These are phyloP conservation scores for Luzula sylvatica DNA, from an alignment of 176 grass and related monocot genomes.

Conservation along the genomic window DNA sequence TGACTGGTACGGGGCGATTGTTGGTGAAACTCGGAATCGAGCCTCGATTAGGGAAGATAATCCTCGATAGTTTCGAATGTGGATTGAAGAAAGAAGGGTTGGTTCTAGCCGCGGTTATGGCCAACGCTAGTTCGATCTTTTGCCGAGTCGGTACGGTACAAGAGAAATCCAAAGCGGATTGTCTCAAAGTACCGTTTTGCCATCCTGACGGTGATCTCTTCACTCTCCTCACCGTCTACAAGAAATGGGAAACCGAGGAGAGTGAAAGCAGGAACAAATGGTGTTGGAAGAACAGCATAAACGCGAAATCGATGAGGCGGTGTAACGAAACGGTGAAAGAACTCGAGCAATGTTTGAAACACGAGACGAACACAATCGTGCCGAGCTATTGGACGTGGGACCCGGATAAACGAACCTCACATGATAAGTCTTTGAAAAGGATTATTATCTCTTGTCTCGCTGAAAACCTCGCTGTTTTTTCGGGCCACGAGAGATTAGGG, in stretches of 20 bases:
- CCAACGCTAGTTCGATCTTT: constrained; percentile 93
- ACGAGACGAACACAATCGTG: constrained; percentile 61
- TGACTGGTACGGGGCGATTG: constrained; percentile 50
- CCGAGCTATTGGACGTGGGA: constrained; percentile 85
- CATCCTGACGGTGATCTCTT: constrained; percentile 85
- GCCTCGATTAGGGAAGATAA: constrained; percentile 86
- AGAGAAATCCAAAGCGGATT: constrained; percentile 78
- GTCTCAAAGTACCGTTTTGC: constrained; percentile 70
- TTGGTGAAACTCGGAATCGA: constrained; percentile 84
- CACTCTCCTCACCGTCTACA: constrained; percentile 89
- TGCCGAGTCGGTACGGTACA: constrained; percentile 83
- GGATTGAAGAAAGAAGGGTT: constrained; percentile 78
- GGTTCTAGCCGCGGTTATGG: constrained; percentile 85
- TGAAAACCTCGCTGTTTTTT: constrained; percentile 81
- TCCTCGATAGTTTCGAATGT: constrained; percentile 61
- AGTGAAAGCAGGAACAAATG: constrained; percentile 52
- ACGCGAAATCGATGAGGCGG: constrained; percentile 86
- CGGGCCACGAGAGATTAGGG: constrained; percentile 67
- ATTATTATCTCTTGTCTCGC: constrained; percentile 69
- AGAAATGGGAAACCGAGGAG: constrained; percentile 77
- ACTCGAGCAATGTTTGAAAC: constrained; percentile 69
- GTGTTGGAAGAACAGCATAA: constrained; percentile 96
- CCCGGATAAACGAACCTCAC: constrained; percentile 34
- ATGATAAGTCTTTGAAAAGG: constrained; percentile 59
- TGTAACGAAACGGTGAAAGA: constrained; percentile 71